These are phyloP conservation scores for Breynia disticha DNA, from an alignment of 441 rosid species.

Conservation along the genomic window DNA sequence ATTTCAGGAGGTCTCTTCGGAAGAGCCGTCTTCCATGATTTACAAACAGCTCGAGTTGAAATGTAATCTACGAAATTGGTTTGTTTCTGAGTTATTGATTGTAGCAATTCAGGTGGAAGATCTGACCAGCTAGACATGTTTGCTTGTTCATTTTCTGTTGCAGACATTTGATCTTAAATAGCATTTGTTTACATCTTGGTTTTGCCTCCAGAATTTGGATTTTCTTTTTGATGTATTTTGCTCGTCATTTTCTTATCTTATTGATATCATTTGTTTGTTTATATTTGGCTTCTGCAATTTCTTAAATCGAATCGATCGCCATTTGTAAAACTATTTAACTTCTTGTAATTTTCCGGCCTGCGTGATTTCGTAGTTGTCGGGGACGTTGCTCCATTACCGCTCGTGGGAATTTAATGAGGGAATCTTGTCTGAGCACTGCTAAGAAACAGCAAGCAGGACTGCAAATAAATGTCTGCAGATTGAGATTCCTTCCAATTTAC, in stretches of 20 bases:
- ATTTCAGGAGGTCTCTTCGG: slow-evolving; percentile 2
- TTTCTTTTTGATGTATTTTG: no score
- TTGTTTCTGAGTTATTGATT: neutral
- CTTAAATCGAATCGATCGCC: no score
- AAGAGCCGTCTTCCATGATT: slow-evolving; percentile 6
- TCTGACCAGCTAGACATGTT: slow-evolving; percentile 11
- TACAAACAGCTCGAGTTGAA: slow-evolving; percentile 6
- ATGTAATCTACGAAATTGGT: neutral
- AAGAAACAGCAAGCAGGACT: slow-evolving; percentile 10
- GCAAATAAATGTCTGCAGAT: slow-evolving; percentile 10
- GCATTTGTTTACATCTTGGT: no score
- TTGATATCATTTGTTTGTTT: no score
- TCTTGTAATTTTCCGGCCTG: no score
- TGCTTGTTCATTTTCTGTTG: neutral
- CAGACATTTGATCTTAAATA: no score
- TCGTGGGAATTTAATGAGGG: slow-evolving; percentile 19
- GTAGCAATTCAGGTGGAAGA: slow-evolving; percentile 9
- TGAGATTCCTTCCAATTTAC: neutral
- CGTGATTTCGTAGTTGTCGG: no score
- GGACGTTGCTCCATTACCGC: no score
- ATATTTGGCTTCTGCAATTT: no score
- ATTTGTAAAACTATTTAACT: no score
- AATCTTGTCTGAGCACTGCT: slow-evolving; percentile 30
- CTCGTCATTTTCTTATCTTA: no score
- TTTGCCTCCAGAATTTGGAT: no score